Evolutionary conservation across 1,284 basidiomycete species (phyloP).

Genomic region (Malassezia pachydermatis): DNA sequence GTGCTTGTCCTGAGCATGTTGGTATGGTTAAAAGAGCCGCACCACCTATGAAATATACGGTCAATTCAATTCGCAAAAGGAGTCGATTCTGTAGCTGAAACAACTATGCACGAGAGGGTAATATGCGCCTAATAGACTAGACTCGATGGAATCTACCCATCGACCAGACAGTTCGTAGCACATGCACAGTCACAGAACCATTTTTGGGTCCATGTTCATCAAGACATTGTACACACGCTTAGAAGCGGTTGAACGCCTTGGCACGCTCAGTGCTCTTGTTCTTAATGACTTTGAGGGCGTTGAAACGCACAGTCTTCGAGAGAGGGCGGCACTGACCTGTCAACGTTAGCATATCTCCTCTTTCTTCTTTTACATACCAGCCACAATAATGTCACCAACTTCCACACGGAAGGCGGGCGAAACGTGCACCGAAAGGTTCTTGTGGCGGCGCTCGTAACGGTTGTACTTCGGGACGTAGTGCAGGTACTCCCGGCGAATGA

Average conservation of each 20-base stretch:
- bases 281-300: conserved; percentile 73
- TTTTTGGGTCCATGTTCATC: conserved; percentile 12
- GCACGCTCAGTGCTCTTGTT: conserved; percentile 50
- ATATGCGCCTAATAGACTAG: conserved; percentile 3
- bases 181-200: conserved; percentile 4
- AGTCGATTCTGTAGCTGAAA: conserved; percentile 1
- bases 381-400: conserved; percentile 80
- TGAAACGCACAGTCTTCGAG: conserved; percentile 98
- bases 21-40: too few relatives aligned
- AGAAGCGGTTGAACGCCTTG: conserved; percentile 93
- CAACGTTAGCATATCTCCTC: not conserved
- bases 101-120: conserved; percentile 11
- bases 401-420: conserved; percentile 89
- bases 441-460: conserved; percentile 59
- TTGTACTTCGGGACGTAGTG: conserved; percentile 98
- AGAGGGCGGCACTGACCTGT: conserved; percentile 87
- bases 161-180: not conserved
- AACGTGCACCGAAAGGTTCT: conserved; percentile 92
- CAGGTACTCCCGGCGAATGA: conserved; percentile 90
- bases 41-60: too few relatives aligned
- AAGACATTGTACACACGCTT: conserved; percentile 36
- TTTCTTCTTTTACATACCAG: conserved; percentile 51
- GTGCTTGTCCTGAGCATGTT: too few relatives aligned
- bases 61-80: not conserved
- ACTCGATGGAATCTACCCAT: not conserved